Evolutionary conservation across 306 rosid species (phyloP), one percentile per base, ranked within the genome.

Genomic region (Trifolium fragiferum): DNA sequence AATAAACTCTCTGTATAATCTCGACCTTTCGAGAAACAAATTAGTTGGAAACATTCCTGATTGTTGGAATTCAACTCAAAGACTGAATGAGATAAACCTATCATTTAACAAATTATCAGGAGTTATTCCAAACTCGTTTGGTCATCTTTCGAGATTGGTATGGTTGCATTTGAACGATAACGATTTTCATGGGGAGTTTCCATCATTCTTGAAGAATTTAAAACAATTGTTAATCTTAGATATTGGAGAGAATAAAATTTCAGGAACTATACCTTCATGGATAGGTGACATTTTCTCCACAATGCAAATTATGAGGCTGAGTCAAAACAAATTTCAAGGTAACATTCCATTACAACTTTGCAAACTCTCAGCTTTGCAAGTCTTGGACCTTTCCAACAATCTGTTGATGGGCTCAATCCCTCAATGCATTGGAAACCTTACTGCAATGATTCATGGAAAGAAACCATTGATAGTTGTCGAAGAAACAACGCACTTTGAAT

Each of bases 21-120:
- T 84, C 43, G 59, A 77, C 54, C 80, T 84, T 69, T 80, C 84
- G 2, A 15, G n/a, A 1, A 84, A 84, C 37, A 61, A 43, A n/a
- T 49, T 83, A 35, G 25, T 15, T 33, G 84, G 82, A 0, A 20
- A 18, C 6, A 67, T 80, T 53, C 77, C 76, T 1, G 19, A 76
- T 35, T 70, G 72, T 23, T 73, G 74, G 76, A 73, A 13, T 25
- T 6, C 37, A 15, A 13, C 20, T 27, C 38, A 30, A 59, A 12
- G 10, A 6, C 8, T 59, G 66, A 59, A 59, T 14, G 66, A 59
- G 19, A 59, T 59, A 13, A 59, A 59, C 19, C 41, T 59, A 11
- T 50, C 75, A 6, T 21, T 35, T 2, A 73, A 73, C 38, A 46
- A 79, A 2, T 8, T 79, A n/a, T 73, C 63, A 1, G 83, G 79